A percentile compares a stretch with the other conserved stretches of the same genome.
phyloP scores from a whole-genome alignment of 305 asterid species.

The Fraxinus albicans region DNA sequence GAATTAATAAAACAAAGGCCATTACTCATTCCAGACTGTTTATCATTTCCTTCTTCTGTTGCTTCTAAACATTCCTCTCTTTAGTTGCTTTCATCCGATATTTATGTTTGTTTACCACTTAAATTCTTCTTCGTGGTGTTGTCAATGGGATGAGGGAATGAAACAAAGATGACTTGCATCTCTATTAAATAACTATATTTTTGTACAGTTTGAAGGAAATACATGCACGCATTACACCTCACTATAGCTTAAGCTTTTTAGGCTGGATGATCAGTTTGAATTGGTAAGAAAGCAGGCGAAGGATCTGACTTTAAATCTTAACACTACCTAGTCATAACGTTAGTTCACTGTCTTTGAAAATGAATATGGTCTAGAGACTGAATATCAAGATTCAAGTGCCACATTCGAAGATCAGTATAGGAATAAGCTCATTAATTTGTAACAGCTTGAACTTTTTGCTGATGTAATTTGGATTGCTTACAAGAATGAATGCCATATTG shows the following conservation, averaged over 20 bases:
- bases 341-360: background rate
- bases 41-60: background rate
- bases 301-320: background rate
- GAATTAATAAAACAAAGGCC: background rate
- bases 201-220: background rate
- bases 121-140: background rate
- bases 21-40: background rate
- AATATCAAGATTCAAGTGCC: background rate
- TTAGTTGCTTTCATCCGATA: background rate
- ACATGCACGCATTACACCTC: background rate
- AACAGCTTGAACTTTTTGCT: background rate
- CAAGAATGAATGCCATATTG: slow-evolving; percentile 15
- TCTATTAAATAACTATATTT: background rate
- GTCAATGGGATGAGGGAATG: background rate
- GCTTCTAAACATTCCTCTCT: background rate
- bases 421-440: background rate
- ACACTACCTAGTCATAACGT: background rate
- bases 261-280: background rate
- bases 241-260: background rate
- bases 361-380: background rate
- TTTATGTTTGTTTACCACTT: background rate
- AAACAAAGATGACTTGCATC: background rate
- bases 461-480: slow-evolving; percentile 2
- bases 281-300: background rate
- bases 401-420: background rate